Evolutionary conservation across 1,139 yeast genomes (phyloP), one percentile per base, ranked within the genome.

Genomic region (Nakaseomyces glabratus): DNA sequence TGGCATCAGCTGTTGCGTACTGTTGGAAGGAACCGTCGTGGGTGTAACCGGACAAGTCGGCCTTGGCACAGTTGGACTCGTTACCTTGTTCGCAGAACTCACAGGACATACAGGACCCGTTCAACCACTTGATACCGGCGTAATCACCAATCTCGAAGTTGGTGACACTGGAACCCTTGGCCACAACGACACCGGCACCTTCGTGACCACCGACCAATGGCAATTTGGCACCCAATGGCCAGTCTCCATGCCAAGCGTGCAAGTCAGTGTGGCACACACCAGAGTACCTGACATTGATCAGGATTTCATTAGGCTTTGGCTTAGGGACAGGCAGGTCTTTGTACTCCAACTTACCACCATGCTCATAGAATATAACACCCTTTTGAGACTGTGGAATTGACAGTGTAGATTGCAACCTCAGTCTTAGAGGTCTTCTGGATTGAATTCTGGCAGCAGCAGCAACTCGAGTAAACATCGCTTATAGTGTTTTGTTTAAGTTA

Each of bases 11-110:
- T 35, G 86, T 77, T 24, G 85, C 85, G 51, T 76, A 79, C 60
- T 79, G 79, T 62, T 77, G 84, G 73, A 79, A 79, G 24, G 85
- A 74, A 54, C 88, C 88, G 55, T 79, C 85, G 51, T 77, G 85
- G 14, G 85, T 78, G 64, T 76, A 77, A 58, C 86, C 86, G 11
- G 84, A 76, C 44, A 77, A 64, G 52, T 75, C 84, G 34, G 82
- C 84, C 9, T 68, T 55, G 21, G 73, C 63, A 69, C 86, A 78
- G 58, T 73, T 76, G 46, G 85, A 70, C 62, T 78, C 86, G 44
- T 65, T 64, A 48, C 78, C 71, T 43, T 62, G 62, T 58, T 73
- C 71, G 63, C 88, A 78, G 62, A 62, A 68, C 61, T 78, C 85
- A 66, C 86, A 78, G 16, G 69, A 57, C 65, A 74, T 59, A 63